phyloP scores from a whole-genome alignment of 345 rosid genomes.

The Eucalyptus viminalis region DNA sequence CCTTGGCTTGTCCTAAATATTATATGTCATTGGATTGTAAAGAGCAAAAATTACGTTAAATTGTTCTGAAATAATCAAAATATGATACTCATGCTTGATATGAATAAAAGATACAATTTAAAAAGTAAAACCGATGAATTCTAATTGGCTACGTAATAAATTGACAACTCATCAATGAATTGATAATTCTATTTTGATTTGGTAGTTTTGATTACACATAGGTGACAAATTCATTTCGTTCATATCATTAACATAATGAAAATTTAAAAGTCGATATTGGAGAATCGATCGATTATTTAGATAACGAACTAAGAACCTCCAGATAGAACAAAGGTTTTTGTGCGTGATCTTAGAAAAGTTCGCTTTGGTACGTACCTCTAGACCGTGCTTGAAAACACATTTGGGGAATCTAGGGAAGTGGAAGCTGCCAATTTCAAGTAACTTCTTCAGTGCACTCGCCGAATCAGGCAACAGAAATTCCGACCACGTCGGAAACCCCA shows the following conservation, averaged over 20 bases:
- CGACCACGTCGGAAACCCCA: no score
- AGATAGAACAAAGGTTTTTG: no score
- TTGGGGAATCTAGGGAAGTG: no score
- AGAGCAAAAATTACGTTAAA: not conserved
- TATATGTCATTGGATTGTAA: not conserved
- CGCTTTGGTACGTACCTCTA: no score
- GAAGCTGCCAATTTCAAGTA: no score
- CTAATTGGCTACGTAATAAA: not conserved
- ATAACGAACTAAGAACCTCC: no score
- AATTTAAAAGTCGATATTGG: no score
- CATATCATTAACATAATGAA: not conserved
- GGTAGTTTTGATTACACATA: not conserved
- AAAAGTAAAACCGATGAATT: not conserved
- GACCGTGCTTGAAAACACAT: no score
- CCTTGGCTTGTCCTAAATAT: not conserved
- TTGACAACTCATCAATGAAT: not conserved
- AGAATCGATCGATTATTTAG: no score
- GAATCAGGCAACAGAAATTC: no score
- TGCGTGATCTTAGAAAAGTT: no score
- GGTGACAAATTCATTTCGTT: not conserved
- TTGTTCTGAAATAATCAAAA: not conserved
- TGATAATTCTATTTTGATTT: not conserved
- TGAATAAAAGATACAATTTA: not conserved
- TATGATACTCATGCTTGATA: not conserved
- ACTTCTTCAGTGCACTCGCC: no score